phyloP scores from a whole-genome alignment of 371 early-diverging fungal species.

The Zopfochytrium polystomum region DNA sequence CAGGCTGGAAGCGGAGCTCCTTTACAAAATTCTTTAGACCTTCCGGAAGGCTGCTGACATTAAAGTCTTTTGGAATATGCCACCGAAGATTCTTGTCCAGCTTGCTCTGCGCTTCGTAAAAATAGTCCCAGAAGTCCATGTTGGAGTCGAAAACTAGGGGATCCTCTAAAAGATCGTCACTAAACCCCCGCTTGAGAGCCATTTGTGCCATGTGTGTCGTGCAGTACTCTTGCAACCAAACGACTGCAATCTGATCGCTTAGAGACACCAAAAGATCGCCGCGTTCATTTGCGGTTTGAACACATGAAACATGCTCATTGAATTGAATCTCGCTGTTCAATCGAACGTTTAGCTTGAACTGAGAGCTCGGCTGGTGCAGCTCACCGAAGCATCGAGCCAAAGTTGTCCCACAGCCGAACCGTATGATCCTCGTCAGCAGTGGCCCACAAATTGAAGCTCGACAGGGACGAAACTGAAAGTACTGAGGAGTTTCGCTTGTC shows the following conservation, averaged over 20 bases:
- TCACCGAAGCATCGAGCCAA: constrained; percentile 21
- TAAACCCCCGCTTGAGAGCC: constrained; percentile 12
- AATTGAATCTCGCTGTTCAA: constrained; percentile 33
- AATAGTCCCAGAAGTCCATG: constrained; percentile 35
- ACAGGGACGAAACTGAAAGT: constrained; percentile 3
- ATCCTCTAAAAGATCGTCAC: constrained; percentile 29
- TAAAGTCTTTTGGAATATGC: constrained; percentile 30
- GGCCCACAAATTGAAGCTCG: constrained; percentile 27
- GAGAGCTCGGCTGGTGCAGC: background rate
- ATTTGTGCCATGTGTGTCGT: constrained; percentile 15
- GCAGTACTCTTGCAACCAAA: constrained; percentile 35
- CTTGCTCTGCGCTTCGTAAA: constrained; percentile 23
- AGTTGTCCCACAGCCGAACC: constrained; percentile 37
- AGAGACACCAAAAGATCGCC: constrained; percentile 37
- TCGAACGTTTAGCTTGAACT: background rate
- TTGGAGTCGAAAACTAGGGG: constrained; percentile 30
- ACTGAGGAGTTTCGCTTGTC: constrained; percentile 8
- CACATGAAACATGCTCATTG: constrained; percentile 21
- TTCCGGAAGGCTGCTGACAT: background rate
- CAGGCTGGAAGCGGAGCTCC: constrained; percentile 7
- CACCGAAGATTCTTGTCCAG: constrained; percentile 24
- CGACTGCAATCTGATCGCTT: constrained; percentile 26
- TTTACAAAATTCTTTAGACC: background rate
- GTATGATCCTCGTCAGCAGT: constrained; percentile 26
- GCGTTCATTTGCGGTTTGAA: constrained; percentile 30